Base-by-base conservation (phyloP, 768 basidiomycete species). In the Amanita pseudoporphyria region DNA sequence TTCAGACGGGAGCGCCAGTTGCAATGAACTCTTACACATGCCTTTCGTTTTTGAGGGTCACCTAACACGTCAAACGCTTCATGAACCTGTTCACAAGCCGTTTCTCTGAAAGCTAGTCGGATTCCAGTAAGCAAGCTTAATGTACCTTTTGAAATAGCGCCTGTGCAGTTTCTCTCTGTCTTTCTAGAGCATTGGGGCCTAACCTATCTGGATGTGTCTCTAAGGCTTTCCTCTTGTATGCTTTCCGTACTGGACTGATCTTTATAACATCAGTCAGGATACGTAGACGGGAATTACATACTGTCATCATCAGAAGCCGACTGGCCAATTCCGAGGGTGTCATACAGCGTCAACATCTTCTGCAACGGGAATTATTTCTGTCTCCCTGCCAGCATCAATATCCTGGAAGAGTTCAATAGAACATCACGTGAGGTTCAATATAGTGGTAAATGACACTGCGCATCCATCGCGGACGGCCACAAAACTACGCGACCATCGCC, bases 201-300 rank as follows among this genome's bases (percentile, higher is more conserved):
- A 84, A 74, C 56, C 83, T 84, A 56, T 86, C 84, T 9, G 84
- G 84, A 59, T 86, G 84, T 1, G 84, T 85, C 60, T 82, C 80
- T 22, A 86, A 67, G 9, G 77, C 82, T 56, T 75, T 79, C 53
- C 74, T 75, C 57, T 76, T 80, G 62, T 84, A 86, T 1, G 81
- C 82, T 56, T 71, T 79, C 45, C 81, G 77, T 50, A 86, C 84
- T 83, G 53, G 6, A 40, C 16, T 49, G 16, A 38, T 13, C 44
- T 28, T 12, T n/a, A n/a, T n/a, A 41, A 51, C 19, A 21, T 13
- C 41, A 35, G 38, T 28, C 14, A 12, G 19, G 19, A 22, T 24
- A 31, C 16, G 19, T 26, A 45, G 43, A 32, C 46, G 31, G 31
- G 10, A 31, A 49, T 30, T 42, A 62, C 73, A 52, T 48, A 76